Conservation (phyloP, 805 yeast species). For the Lipomyces orientalis region DNA sequence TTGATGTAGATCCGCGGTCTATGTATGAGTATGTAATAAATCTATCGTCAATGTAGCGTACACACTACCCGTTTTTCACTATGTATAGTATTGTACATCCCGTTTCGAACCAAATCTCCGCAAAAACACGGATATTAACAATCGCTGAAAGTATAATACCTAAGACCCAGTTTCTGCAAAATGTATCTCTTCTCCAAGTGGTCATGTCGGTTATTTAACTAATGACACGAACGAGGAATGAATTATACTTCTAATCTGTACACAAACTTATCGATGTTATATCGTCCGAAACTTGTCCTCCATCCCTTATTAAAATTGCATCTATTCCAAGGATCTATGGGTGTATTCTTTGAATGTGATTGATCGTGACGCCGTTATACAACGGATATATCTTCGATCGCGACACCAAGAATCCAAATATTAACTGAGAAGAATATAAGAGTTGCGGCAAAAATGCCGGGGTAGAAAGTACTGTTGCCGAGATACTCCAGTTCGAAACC, state of each 20-base stretch:
- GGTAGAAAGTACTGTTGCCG: conserved; percentile 68
- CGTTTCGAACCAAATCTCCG: not conserved
- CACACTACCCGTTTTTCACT: not conserved
- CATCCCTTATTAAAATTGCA: not conserved
- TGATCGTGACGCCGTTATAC: not conserved
- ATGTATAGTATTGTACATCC: not conserved
- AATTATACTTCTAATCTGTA: not conserved
- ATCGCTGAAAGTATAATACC: not conserved
- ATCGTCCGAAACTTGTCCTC: not conserved
- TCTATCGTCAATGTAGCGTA: not conserved
- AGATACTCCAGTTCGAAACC: conserved; percentile 83
- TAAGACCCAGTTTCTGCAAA: not conserved
- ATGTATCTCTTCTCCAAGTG: too few species aligned
- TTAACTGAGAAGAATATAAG: conserved; percentile 65
- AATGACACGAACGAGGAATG: not conserved
- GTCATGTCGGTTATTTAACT: too few species aligned
- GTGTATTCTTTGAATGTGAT: not conserved
- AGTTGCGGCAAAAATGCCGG: conserved; percentile 62
- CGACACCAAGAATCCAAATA: conserved; percentile 62
- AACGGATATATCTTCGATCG: conserved; percentile 55
- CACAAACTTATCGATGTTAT: not conserved
- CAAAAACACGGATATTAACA: not conserved
- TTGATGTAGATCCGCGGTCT: not conserved
- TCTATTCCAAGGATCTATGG: not conserved
- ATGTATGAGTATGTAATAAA: not conserved